These are phyloP conservation scores for Entrophospora sp. DNA, from an alignment of 192 early-diverging fungal genomes.

Conservation along the genomic window DNA sequence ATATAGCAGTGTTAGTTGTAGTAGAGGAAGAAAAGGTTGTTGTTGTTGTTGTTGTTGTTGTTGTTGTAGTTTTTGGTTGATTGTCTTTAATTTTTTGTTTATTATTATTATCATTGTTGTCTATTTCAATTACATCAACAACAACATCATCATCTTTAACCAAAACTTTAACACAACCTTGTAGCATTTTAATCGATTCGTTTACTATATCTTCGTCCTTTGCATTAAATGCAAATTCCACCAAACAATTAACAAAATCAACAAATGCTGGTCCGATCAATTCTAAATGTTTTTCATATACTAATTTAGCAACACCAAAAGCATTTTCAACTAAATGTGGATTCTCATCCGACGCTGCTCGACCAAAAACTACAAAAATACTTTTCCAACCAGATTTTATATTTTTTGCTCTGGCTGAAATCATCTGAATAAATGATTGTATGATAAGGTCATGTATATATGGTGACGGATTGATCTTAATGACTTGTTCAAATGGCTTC, in stretches of 20 bases:
- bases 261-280: conserved; percentile 38
- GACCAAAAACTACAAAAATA: conserved; percentile 54
- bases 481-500: conserved; percentile 77
- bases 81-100: conserved; percentile 11
- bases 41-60: conserved; percentile 53
- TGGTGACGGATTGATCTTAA: conserved; percentile 68
- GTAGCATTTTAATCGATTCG: conserved; percentile 49
- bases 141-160: conserved; percentile 28
- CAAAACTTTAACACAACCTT: conserved; percentile 32
- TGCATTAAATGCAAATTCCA: conserved; percentile 41
- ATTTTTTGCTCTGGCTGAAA: conserved; percentile 60
- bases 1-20: conserved; percentile 51
- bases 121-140: too few relatives aligned
- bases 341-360: conserved; percentile 56
- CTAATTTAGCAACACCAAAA: conserved; percentile 32
- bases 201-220: conserved; percentile 34
- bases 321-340: conserved; percentile 39
- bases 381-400: conserved; percentile 81
- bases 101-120: too few relatives aligned
- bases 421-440: conserved; percentile 66
- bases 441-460: conserved; percentile 62
- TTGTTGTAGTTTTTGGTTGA: conserved; percentile 30
- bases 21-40: too few relatives aligned
- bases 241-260: conserved; percentile 40
- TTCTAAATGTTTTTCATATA: conserved; percentile 37